Evolutionary conservation across 2,329 filamentous ascomycete genomes (phyloP).

Genomic region (Polychaeton citri): DNA sequence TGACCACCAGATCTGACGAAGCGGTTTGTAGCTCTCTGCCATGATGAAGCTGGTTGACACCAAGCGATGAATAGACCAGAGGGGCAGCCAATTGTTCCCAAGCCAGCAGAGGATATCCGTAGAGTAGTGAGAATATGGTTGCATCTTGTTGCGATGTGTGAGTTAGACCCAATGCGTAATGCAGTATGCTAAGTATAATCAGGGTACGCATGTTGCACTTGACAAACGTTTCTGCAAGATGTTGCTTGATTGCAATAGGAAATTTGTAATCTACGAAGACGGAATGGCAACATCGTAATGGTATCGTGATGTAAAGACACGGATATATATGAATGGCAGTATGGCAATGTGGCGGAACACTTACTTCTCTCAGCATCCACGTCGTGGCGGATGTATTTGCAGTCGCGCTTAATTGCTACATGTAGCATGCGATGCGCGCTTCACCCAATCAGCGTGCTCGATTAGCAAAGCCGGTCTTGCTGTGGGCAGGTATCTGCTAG

Average conservation of each 20-base stretch:
- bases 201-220: neutral
- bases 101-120: constrained; percentile 12
- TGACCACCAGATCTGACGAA: constrained; percentile 6
- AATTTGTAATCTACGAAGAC: no score
- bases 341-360: neutral
- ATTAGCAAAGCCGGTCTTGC: no score
- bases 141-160: constrained; percentile 5
- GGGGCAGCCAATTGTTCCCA: constrained; percentile 5
- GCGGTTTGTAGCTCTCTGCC: constrained; percentile 4
- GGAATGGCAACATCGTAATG: neutral
- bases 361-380: neutral
- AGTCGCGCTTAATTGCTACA: neutral
- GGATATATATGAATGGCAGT: neutral
- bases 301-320: neutral
- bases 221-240: neutral
- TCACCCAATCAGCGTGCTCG: no score
- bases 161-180: neutral
- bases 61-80: constrained; percentile 1
- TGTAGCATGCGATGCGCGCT: neutral
- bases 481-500: neutral
- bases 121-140: constrained; percentile 9
- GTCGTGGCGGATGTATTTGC: neutral
- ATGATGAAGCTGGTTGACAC: constrained; percentile 7
- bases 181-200: neutral
- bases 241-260: neutral